These are phyloP conservation scores for Rhodotorula glutinis DNA, from an alignment of 1,284 basidiomycete genomes.

Conservation along the genomic window DNA sequence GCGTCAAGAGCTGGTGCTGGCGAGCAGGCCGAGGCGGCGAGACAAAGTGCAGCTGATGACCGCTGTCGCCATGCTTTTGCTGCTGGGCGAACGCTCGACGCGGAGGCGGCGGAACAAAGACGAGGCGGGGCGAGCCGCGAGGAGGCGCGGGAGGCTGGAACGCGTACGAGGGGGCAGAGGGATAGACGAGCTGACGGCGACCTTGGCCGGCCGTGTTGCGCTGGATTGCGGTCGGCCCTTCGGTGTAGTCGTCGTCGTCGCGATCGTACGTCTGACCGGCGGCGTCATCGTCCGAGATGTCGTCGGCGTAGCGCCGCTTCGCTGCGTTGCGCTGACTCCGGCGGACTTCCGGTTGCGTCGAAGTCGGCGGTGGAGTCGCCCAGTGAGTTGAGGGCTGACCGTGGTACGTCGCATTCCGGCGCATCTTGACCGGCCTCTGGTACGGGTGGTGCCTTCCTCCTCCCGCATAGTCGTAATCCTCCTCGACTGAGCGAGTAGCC, in stretches of 20 bases:
- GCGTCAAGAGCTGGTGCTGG: background rate
- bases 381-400: slow-evolving; percentile 1
- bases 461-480: slow-evolving; percentile 1
- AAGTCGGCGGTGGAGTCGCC: slow-evolving; percentile 19
- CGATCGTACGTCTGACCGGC: slow-evolving; percentile 1
- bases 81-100: background rate
- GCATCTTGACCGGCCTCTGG: background rate
- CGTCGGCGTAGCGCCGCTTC: slow-evolving; percentile 1
- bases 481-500: slow-evolving; percentile 3
- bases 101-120: background rate
- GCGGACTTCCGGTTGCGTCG: background rate
- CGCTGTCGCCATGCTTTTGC: background rate
- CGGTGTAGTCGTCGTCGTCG: slow-evolving; percentile 22
- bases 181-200: no score
- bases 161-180: no score
- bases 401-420: slow-evolving; percentile 11
- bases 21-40: background rate
- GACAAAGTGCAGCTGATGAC: background rate
- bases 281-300: slow-evolving; percentile 8
- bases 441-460: no score
- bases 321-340: slow-evolving; percentile 2
- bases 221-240: background rate
- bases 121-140: no score
- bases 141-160: background rate
- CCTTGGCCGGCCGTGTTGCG: no score